Evolutionary conservation across 257 asterid genomes (phyloP).

Genomic region (Ballota nigra): DNA sequence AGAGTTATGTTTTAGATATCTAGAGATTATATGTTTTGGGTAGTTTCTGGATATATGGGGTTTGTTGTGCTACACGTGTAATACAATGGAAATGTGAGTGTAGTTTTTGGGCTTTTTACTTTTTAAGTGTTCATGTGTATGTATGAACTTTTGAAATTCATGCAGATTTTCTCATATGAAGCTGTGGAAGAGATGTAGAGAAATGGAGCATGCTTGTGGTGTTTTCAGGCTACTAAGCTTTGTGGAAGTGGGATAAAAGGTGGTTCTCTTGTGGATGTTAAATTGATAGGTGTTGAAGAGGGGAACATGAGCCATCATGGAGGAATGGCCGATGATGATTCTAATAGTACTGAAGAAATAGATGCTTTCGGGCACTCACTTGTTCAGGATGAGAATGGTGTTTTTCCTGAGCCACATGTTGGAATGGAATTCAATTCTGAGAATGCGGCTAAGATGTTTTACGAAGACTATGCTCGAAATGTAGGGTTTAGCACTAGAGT

Average conservation of each 20-base stretch:
- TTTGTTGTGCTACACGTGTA: neutral
- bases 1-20: neutral
- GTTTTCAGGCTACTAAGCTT: constrained; percentile 11
- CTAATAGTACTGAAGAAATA: constrained; percentile 41
- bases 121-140: neutral
- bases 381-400: constrained; percentile 35
- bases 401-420: constrained; percentile 47
- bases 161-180: constrained; percentile 30
- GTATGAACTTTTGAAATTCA: constrained; percentile 19
- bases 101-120: neutral
- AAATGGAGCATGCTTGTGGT: constrained; percentile 17
- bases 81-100: neutral
- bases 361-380: constrained; percentile 38
- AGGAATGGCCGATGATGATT: constrained; percentile 44
- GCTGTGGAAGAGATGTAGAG: constrained; percentile 12
- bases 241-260: constrained; percentile 24
- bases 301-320: constrained; percentile 47
- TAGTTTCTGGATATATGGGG: neutral
- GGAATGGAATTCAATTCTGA: constrained; percentile 79
- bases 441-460: constrained; percentile 57
- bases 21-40: neutral
- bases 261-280: constrained; percentile 41
- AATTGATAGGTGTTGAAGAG: constrained; percentile 42
- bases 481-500: constrained; percentile 54
- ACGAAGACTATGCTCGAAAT: constrained; percentile 61